These are phyloP conservation scores for Phytophthora hybrid DNA, from an alignment of 352 stramenopile species.

Conservation along the genomic window DNA sequence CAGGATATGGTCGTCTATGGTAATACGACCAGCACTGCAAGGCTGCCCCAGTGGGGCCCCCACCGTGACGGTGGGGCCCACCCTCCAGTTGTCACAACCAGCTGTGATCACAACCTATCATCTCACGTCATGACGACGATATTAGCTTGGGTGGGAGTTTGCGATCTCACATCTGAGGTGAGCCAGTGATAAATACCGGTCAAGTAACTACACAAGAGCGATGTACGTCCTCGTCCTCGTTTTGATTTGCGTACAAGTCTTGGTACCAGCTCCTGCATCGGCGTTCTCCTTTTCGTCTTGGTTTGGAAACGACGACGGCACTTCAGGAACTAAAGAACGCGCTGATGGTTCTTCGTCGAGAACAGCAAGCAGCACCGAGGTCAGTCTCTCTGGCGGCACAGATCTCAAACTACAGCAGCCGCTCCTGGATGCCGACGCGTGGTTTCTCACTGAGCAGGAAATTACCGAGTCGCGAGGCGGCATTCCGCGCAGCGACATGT, in stretches of 20 bases:
- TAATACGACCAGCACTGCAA: too few relatives aligned
- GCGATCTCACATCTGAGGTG: neutral
- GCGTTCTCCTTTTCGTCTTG: conserved; percentile 16
- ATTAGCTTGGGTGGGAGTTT: too few relatives aligned
- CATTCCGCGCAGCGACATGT: neutral
- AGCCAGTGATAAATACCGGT: neutral
- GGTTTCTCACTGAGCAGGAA: neutral
- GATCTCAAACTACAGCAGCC: conserved; percentile 41
- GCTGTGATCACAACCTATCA: too few relatives aligned
- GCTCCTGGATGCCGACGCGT: conserved; percentile 37
- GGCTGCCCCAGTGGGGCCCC: too few relatives aligned
- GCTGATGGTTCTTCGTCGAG: neutral
- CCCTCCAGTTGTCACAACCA: too few relatives aligned
- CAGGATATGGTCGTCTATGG: too few relatives aligned
- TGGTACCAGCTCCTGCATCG: conserved; percentile 2
- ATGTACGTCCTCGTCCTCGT: neutral
- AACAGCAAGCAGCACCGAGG: neutral
- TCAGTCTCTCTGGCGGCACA: conserved; percentile 3
- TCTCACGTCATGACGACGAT: too few relatives aligned
- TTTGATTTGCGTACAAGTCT: neutral
- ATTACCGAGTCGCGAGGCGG: neutral
- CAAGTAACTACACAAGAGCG: neutral
- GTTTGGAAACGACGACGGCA: neutral
- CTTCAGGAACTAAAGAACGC: neutral
- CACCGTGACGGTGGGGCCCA: too few relatives aligned